phyloP scores from a whole-genome alignment of 495 filamentous ascomycete genomes.

The Sporormia fimetaria region DNA sequence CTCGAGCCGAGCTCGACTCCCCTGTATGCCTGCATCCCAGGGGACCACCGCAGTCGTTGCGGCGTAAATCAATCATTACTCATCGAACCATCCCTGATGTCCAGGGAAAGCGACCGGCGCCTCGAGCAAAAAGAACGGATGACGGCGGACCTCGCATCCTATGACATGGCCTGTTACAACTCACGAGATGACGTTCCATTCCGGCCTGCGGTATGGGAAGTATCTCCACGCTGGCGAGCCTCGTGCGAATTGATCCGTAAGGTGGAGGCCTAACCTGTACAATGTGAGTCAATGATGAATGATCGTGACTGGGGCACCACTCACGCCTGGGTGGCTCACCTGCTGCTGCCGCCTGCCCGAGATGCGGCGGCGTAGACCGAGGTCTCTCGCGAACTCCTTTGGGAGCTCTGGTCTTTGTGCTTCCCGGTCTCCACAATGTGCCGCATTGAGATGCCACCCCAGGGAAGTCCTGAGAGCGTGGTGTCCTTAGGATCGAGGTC shows the following conservation, averaged over 20 bases:
- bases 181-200: conserved; percentile 18
- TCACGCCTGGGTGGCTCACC: conserved; percentile 29
- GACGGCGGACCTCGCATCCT: not conserved
- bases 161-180: conserved; percentile 9
- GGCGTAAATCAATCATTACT: conserved; percentile 18
- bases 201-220: conserved; percentile 25
- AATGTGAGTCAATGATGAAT: conserved; percentile 13
- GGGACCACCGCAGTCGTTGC: conserved; percentile 16
- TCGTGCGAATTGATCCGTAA: conserved; percentile 31
- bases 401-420: conserved; percentile 31
- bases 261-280: conserved; percentile 28
- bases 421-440: conserved; percentile 46
- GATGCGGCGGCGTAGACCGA: conserved; percentile 31
- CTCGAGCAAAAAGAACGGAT: conserved; percentile 5
- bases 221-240: conserved; percentile 28
- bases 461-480: conserved; percentile 49
- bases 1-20: conserved; percentile 19
- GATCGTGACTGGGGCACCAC: conserved; percentile 5
- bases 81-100: conserved; percentile 5
- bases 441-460: conserved; percentile 48
- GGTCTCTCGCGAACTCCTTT: conserved; percentile 24
- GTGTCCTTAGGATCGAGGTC: conserved; percentile 37
- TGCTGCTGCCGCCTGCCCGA: conserved; percentile 28
- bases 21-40: conserved; percentile 4
- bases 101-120: conserved; percentile 11